These are phyloP conservation scores for Geotrichum histeridarum DNA, from an alignment of 1,139 yeast species.

Conservation along the genomic window DNA sequence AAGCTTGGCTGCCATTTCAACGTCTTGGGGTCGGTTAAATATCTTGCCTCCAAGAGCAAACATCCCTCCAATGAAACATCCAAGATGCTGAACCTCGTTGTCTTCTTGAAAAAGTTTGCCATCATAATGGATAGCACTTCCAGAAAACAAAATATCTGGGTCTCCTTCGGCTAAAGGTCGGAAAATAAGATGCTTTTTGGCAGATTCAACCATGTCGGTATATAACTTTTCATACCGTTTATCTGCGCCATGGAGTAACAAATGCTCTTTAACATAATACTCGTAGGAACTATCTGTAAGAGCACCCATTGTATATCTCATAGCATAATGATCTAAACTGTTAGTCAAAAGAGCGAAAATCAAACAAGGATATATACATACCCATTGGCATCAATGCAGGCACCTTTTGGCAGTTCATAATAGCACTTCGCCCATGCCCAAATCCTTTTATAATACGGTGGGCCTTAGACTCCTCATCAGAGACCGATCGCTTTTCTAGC, in stretches of 20 bases:
- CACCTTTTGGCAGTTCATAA: not conserved
- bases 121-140: conserved; percentile 28
- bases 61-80: conserved; percentile 73
- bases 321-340: not conserved
- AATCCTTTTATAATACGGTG: not conserved
- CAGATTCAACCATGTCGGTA: conserved; percentile 38
- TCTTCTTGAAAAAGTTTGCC: conserved; percentile 18
- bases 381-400: not conserved
- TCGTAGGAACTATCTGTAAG: conserved; percentile 68
- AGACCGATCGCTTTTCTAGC: not conserved
- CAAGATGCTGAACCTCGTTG: conserved; percentile 49
- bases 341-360: not conserved
- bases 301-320: conserved; percentile 44
- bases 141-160: conserved; percentile 46
- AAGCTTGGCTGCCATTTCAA: conserved; percentile 54
- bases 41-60: conserved; percentile 63
- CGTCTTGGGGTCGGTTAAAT: conserved; percentile 47
- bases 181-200: conserved; percentile 42
- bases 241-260: conserved; percentile 47
- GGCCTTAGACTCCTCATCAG: not conserved
- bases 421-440: not conserved
- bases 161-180: conserved; percentile 42
- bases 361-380: too few relatives aligned
- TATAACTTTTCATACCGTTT: conserved; percentile 37
- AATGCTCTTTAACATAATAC: conserved; percentile 57